These are phyloP conservation scores for Colletotrichum somersetense DNA, from an alignment of 2,329 filamentous ascomycete genomes.

Conservation along the genomic window DNA sequence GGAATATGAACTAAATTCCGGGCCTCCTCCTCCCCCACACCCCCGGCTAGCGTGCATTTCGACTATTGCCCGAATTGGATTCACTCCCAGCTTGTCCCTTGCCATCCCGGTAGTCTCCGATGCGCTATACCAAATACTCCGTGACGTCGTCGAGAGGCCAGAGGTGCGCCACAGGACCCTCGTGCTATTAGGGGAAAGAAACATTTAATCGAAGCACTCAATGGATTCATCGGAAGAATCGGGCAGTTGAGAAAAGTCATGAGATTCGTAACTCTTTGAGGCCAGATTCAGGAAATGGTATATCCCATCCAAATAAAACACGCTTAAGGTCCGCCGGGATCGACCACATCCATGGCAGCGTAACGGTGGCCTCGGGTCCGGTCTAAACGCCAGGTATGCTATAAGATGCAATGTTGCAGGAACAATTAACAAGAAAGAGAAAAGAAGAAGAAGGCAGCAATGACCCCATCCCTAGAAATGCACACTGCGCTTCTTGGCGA, in stretches of 20 bases:
- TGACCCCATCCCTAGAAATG: conserved; percentile 52
- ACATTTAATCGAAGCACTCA: neutral
- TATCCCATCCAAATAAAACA: conserved; percentile 17
- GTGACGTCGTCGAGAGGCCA: too few species aligned
- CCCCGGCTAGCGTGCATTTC: neutral
- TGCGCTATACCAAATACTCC: neutral
- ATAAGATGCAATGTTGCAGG: neutral
- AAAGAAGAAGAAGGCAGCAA: neutral
- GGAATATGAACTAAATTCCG: neutral
- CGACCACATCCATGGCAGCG: neutral
- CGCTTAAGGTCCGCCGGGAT: neutral
- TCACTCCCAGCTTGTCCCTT: neutral
- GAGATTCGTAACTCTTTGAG: conserved; percentile 5
- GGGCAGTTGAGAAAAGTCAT: neutral
- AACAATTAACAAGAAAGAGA: neutral
- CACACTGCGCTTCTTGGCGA: conserved; percentile 62
- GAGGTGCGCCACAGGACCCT: neutral
- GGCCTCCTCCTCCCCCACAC: neutral
- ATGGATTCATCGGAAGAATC: neutral
- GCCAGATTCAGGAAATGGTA: conserved; percentile 5
- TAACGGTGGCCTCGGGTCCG: neutral
- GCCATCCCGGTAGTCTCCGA: neutral
- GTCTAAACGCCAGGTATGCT: conserved; percentile 18
- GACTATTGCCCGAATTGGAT: neutral
- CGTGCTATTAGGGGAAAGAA: neutral